Conservation (phyloP, 805 yeast genomes). For the Zygotorulaspora chibaensis region DNA sequence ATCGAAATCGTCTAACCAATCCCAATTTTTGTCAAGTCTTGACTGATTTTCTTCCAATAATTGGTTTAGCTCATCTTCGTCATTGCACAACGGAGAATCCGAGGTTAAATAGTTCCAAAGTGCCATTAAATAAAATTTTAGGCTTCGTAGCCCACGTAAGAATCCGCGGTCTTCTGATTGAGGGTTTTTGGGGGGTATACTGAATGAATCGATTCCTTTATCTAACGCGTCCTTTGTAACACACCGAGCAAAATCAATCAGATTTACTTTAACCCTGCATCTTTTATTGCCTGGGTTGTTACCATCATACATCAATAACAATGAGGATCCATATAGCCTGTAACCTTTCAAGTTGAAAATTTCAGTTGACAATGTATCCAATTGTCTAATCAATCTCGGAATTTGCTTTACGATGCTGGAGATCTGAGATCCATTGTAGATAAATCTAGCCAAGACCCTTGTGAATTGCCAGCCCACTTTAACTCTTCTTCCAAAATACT, state of each 20-base stretch:
- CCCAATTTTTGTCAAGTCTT: conserved; percentile 27
- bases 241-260: conserved; percentile 95
- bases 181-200: conserved; percentile 70
- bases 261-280: conserved; percentile 47
- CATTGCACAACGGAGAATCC: conserved; percentile 27
- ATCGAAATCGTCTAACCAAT: conserved; percentile 41
- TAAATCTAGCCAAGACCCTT: conserved; percentile 65
- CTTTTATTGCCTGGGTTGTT: conserved; percentile 20
- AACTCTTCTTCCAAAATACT: conserved; percentile 84
- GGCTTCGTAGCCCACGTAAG: conserved; percentile 71
- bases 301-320: conserved; percentile 87
- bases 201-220: conserved; percentile 38
- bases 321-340: conserved; percentile 86
- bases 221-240: conserved; percentile 57
- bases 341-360: conserved; percentile 62
- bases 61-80: conserved; percentile 21
- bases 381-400: conserved; percentile 56
- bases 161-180: conserved; percentile 73
- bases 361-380: conserved; percentile 54
- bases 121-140: conserved; percentile 58
- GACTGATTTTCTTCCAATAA: conserved; percentile 21
- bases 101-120: conserved; percentile 57
- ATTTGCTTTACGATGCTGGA: conserved; percentile 62
- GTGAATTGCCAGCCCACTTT: conserved; percentile 71
- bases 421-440: conserved; percentile 66